Base-by-base conservation (phyloP, 2,329 filamentous ascomycete species). In the Blastomyces gilchristii region DNA sequence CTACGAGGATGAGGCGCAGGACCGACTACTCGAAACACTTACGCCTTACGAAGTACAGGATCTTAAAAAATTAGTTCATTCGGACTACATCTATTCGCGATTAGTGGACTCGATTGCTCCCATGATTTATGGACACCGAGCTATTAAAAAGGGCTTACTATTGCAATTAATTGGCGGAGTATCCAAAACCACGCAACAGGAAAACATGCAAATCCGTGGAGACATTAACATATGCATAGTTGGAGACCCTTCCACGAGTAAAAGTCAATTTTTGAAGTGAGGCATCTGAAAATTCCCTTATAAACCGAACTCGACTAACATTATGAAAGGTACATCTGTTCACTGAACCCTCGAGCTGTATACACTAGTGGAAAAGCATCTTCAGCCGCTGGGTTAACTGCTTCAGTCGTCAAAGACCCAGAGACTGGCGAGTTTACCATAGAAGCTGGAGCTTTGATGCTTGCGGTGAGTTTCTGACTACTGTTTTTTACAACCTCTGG, bases 141-240 rank as follows among this genome's bases (percentile, higher is more conserved):
- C 97, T 63, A 93, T 99, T 72, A 99, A 99, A 79, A 99, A 99
- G 76, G 94, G 94, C 39, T 81, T 99, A 31, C 83, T 99, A 8
- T 82, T 99, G 52, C 94, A 99, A 75, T 82, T 99, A 57, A 91
- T 99, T 84, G 90, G 91, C n/a, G 94, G 94, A 80, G 90, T 99
- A 1, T 86, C 87, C 77, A 99, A 99, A 76, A 84, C 85, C 28
- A 99, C 94, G 0, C 84, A 91, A 0, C 69, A 73, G 60, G 94
- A 99, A 77, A 93, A 91, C 66, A 96, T 99, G 91, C 86, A 92
- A 67, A 83, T 99, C 53, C 87, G 94, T 83, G 94, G 94, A 68
- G 94, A 99, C 73, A 92, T 99, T 80, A 99, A 99, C 78, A 96
- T 99, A 66, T 99, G 94, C 76, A 90, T 99, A 69, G 94, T 99